Evolutionary conservation across 805 yeast genomes (phyloP).

Genomic region (Brettanomyces anomalus): DNA sequence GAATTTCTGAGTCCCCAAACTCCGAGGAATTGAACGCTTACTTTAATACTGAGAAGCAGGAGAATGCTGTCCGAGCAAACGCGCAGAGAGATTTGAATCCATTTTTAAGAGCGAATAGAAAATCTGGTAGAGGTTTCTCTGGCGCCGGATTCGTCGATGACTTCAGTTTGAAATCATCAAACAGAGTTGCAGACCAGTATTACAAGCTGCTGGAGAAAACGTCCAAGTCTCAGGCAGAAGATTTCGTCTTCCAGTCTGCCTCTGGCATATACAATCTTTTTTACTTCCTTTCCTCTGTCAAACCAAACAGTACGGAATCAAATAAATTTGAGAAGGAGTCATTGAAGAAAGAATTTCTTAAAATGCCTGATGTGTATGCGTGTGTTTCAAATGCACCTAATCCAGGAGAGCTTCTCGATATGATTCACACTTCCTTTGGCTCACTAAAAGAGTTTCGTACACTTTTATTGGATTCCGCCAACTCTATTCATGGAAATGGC

Average conservation of each 20-base stretch:
- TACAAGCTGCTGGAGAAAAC: constrained; percentile 31
- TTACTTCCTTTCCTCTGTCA: constrained; percentile 38
- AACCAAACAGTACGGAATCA: constrained; percentile 14
- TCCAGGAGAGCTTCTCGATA: constrained; percentile 26
- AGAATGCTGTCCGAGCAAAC: constrained; percentile 2
- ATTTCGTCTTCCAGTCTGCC: constrained; percentile 35
- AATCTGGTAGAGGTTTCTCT: constrained; percentile 4
- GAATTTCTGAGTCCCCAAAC: constrained; percentile 23
- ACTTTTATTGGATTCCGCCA: constrained; percentile 58
- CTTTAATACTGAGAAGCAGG: constrained; percentile 5
- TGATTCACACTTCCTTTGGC: constrained; percentile 62
- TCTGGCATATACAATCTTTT: constrained; percentile 39
- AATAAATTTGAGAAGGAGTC: constrained; percentile 15
- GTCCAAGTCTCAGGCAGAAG: constrained; percentile 36
- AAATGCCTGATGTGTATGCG: constrained; percentile 23
- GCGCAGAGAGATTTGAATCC: constrained; percentile 8
- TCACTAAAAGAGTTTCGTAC: constrained; percentile 68
- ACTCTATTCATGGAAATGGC: constrained; percentile 79
- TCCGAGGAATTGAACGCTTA: constrained; percentile 19
- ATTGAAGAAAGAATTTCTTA: constrained; percentile 27
- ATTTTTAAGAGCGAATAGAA: not conserved
- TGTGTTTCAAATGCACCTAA: constrained; percentile 18
- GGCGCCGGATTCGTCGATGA: constrained; percentile 10
- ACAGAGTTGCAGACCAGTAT: constrained; percentile 21
- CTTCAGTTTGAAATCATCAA: constrained; percentile 15